A percentile compares a stretch with the other conserved stretches of the same genome.
These are phyloP conservation scores for Porphyrellus cyaneotinctus DNA, from an alignment of 768 basidiomycete species.

Conservation along the genomic window DNA sequence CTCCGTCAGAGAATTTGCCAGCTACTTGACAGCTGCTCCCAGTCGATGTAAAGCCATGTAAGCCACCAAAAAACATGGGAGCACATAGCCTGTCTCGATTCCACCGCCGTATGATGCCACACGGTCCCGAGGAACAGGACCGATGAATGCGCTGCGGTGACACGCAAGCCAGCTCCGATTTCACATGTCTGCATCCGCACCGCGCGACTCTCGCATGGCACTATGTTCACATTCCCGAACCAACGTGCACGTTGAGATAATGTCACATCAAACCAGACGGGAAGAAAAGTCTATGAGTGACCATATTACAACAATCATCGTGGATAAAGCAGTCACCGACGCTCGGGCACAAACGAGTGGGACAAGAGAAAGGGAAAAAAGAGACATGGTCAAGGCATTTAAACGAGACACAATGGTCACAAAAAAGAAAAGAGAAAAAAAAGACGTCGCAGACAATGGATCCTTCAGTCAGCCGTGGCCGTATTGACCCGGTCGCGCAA, in stretches of 20 bases:
- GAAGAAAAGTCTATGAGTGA: conserved; percentile 18
- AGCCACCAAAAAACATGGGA: too few species aligned
- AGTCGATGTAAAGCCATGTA: too few species aligned
- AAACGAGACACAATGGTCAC: neutral
- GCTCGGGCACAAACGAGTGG: neutral
- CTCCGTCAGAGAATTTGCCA: too few species aligned
- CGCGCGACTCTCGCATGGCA: neutral
- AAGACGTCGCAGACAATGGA: neutral
- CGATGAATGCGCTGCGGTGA: too few species aligned
- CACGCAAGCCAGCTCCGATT: too few species aligned
- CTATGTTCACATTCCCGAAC: neutral
- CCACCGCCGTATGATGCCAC: too few species aligned
- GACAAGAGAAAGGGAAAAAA: neutral
- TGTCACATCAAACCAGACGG: conserved; percentile 1
- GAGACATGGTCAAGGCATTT: neutral
- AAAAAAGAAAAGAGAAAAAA: too few species aligned
- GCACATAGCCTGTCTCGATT: too few species aligned
- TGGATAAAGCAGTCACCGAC: conserved; percentile 14
- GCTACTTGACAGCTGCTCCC: too few species aligned
- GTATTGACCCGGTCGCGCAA: conserved; percentile 43
- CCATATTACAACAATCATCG: conserved; percentile 23
- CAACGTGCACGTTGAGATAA: neutral
- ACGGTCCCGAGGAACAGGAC: too few species aligned
- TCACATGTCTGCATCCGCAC: too few species aligned
- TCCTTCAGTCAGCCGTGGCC: conserved; percentile 33